Evolutionary conservation across 2,329 filamentous ascomycete genomes (phyloP), one percentile per base, ranked within the genome.

Genomic region (Ceratocystis diversiconidia): DNA sequence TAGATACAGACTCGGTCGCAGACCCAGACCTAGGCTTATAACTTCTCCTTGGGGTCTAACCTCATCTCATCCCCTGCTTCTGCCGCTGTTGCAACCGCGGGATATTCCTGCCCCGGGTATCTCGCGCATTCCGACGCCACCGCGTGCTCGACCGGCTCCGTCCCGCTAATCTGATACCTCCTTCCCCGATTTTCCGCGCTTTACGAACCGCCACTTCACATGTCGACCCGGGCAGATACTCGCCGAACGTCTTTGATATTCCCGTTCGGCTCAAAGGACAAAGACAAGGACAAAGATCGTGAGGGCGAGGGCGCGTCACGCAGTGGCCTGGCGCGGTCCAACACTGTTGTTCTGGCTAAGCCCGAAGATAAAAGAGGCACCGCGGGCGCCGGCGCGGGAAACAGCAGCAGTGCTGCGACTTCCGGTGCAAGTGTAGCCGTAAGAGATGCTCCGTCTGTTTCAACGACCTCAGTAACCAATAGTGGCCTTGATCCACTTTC

Each of bases 401-500:
- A 28, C 17, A n/a, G 55, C 2, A 22, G n/a, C 28, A 59, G n/a
- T 32, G 32, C 6, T 59, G 15, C 17, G n/a, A 5, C 55, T 15
- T 5, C 55, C 19, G 17, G 55, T 19, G 30, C 19, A 59, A 30
- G 55, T 30, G 17, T 48, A 62, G 25, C 61, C 50, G 61, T 19
- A 46, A 62, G 25, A 62, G 36, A 32, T 50, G 25, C 44, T n/a
- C 15, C 22, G 19, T 30, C 61, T 8, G 28, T 44, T 44, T 25
- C 17, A 12, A 48, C 32, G 36, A 32, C 28, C 22, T 57, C 55
- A 10, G 63, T 48, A 17, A 28, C 64, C n/a, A 50, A 36, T 59
- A 62, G 59, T 28, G 32, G 57, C 17, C 55, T 67, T 36, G 65
- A 67, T 55, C 65, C 65, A 43, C 46, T 67, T 7, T 67, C 65